Percentiles rank a stretch among this genome's conserved stretches.
These are phyloP conservation scores for Moniliophthora roreri DNA, from an alignment of 1,284 basidiomycete genomes.

Conservation along the genomic window DNA sequence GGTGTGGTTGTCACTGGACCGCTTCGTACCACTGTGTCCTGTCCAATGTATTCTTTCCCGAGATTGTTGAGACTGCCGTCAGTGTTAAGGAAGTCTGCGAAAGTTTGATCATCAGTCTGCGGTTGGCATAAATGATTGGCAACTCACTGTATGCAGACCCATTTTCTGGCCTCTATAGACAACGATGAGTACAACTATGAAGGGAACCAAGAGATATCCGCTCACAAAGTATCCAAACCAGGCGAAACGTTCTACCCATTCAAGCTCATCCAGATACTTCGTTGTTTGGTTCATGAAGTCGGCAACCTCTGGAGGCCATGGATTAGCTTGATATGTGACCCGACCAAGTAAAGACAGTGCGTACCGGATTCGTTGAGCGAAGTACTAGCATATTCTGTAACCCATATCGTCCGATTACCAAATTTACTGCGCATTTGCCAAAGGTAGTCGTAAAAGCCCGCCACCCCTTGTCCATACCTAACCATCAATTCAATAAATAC, in stretches of 20 bases:
- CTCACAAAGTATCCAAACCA: slow-evolving; percentile 51
- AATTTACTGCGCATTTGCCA: slow-evolving; percentile 45
- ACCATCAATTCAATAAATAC: neutral
- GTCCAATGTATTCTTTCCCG: slow-evolving; percentile 41
- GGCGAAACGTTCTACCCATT: slow-evolving; percentile 45
- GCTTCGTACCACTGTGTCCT: slow-evolving; percentile 29
- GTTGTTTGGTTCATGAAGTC: slow-evolving; percentile 42
- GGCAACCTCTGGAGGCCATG: slow-evolving; percentile 30
- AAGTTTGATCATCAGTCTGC: slow-evolving; percentile 3
- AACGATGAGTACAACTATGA: neutral
- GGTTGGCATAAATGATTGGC: neutral
- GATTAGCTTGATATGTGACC: no score
- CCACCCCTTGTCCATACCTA: slow-evolving; percentile 53
- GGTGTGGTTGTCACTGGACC: slow-evolving; percentile 16
- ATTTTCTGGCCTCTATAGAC: slow-evolving; percentile 35
- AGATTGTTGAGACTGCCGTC: slow-evolving; percentile 41
- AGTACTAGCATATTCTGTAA: slow-evolving; percentile 61
- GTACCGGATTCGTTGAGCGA: slow-evolving; percentile 37
- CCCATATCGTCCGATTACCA: slow-evolving; percentile 51
- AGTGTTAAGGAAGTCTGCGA: slow-evolving; percentile 37
- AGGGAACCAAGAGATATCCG: slow-evolving; percentile 12
- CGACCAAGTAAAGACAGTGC: slow-evolving; percentile 1
- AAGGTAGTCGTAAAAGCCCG: slow-evolving; percentile 51
- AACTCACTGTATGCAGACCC: slow-evolving; percentile 39
- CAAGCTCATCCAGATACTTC: slow-evolving; percentile 38